Conservation (phyloP, 495 filamentous ascomycete genomes). For the Neurospora tetrasperma region DNA sequence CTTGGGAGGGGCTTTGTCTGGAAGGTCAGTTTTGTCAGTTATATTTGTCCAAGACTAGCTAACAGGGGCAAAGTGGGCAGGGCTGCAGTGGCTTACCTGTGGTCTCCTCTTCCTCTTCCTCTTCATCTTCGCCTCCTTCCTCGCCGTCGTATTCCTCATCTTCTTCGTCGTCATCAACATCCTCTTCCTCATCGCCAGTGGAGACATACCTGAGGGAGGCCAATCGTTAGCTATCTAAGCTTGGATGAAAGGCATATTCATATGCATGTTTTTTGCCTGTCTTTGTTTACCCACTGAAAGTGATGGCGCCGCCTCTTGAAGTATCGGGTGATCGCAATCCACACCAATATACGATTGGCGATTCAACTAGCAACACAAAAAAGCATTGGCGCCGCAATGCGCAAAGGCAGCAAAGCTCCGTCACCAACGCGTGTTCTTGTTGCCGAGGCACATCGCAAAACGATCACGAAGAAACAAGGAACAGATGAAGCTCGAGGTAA, state of each 20-base stretch:
- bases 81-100: conserved; percentile 14
- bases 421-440: not conserved
- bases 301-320: not conserved
- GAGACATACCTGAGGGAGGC: conserved; percentile 21
- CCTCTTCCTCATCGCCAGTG: conserved; percentile 28
- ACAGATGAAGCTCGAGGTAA: not conserved
- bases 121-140: conserved; percentile 23
- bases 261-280: not conserved
- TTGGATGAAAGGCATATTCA: not conserved
- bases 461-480: not conserved
- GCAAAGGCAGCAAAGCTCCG: conserved; percentile 1
- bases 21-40: not conserved
- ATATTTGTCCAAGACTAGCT: not conserved
- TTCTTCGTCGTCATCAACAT: conserved; percentile 28
- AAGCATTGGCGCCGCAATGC: conserved; percentile 16
- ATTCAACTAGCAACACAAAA: not conserved
- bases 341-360: not conserved
- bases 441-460: conserved; percentile 14
- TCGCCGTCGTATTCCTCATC: conserved; percentile 27
- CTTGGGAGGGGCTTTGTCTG: conserved; percentile 35
- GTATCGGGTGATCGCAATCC: not conserved
- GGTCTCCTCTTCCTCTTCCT: conserved; percentile 18
- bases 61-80: not conserved
- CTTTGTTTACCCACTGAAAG: not conserved
- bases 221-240: conserved; percentile 1